These are phyloP conservation scores for Termitomyces heimii DNA, from an alignment of 768 basidiomycete genomes.

Conservation along the genomic window DNA sequence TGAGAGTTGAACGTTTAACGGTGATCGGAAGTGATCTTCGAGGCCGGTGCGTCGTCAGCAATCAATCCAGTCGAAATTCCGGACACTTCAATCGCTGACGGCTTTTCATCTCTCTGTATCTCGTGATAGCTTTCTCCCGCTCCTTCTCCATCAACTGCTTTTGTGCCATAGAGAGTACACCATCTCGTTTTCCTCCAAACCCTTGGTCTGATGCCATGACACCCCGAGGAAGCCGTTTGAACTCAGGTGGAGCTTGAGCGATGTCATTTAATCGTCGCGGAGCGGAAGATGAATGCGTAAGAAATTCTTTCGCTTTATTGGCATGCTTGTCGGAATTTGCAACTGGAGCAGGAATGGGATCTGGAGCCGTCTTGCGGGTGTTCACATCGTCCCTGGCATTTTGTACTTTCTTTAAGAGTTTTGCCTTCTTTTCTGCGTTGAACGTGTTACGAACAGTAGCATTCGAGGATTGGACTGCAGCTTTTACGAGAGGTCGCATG, in stretches of 20 bases:
- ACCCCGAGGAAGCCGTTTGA: constrained; percentile 18
- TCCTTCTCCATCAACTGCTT: constrained; percentile 73
- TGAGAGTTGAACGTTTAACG: neutral
- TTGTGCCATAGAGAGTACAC: constrained; percentile 68
- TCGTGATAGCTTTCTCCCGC: constrained; percentile 59
- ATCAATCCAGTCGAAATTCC: neutral
- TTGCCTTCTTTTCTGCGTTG: constrained; percentile 32
- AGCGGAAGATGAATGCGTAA: constrained; percentile 39
- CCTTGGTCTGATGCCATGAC: constrained; percentile 1
- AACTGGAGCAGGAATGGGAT: constrained; percentile 5
- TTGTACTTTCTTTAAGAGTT: constrained; percentile 17
- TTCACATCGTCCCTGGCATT: constrained; percentile 14
- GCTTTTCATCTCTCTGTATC: constrained; percentile 67
- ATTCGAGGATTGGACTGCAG: constrained; percentile 54
- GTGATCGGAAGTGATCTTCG: neutral
- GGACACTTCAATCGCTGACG: constrained; percentile 19
- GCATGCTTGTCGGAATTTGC: constrained; percentile 16
- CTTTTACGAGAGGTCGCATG: constrained; percentile 58
- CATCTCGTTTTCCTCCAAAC: constrained; percentile 27
- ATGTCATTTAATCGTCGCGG: constrained; percentile 41
- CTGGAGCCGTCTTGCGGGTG: constrained; percentile 6
- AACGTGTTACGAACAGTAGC: constrained; percentile 39
- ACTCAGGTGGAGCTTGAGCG: constrained; percentile 21
- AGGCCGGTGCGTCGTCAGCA: neutral
- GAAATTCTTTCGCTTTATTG: constrained; percentile 42